These are phyloP conservation scores for Lachnellula suecica DNA, from an alignment of 2,329 filamentous ascomycete genomes.

Conservation along the genomic window DNA sequence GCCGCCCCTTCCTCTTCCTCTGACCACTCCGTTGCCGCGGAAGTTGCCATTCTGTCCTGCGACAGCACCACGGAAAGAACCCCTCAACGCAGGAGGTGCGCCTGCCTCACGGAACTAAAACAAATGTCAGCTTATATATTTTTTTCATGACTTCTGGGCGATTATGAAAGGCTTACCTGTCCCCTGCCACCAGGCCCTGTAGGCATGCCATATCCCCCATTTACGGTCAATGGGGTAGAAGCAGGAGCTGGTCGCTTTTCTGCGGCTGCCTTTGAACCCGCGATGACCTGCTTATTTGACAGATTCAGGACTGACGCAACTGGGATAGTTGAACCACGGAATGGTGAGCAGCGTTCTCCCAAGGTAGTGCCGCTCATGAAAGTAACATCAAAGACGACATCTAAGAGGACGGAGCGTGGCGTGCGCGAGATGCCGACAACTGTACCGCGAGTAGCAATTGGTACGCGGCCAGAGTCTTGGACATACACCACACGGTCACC, in stretches of 20 bases:
- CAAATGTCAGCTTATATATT: neutral
- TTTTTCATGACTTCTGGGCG: too few relatives aligned
- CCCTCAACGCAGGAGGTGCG: constrained; percentile 53
- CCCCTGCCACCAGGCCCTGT: constrained; percentile 53
- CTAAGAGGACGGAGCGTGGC: constrained; percentile 76
- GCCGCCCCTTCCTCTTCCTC: constrained; percentile 36
- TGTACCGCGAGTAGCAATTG: constrained; percentile 86
- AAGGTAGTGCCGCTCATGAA: constrained; percentile 98
- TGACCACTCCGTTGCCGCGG: constrained; percentile 39
- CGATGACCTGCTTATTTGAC: constrained; percentile 76
- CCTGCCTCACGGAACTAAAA: constrained; percentile 50
- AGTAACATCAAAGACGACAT: constrained; percentile 88
- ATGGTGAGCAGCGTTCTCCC: constrained; percentile 84
- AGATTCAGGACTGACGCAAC: constrained; percentile 88
- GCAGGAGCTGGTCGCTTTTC: constrained; percentile 51
- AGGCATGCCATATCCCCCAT: constrained; percentile 53
- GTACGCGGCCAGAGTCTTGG: constrained; percentile 89
- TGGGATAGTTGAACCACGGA: constrained; percentile 90
- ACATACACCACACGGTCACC: constrained; percentile 94
- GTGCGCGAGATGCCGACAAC: constrained; percentile 94
- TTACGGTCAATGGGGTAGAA: constrained; percentile 50
- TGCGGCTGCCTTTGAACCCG: constrained; percentile 57
- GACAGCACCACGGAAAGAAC: constrained; percentile 57
- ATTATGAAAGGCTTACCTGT: too few relatives aligned
- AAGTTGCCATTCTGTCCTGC: constrained; percentile 44